Base-by-base conservation (phyloP, 345 rosid genomes). In the Aquilaria sinensis region DNA sequence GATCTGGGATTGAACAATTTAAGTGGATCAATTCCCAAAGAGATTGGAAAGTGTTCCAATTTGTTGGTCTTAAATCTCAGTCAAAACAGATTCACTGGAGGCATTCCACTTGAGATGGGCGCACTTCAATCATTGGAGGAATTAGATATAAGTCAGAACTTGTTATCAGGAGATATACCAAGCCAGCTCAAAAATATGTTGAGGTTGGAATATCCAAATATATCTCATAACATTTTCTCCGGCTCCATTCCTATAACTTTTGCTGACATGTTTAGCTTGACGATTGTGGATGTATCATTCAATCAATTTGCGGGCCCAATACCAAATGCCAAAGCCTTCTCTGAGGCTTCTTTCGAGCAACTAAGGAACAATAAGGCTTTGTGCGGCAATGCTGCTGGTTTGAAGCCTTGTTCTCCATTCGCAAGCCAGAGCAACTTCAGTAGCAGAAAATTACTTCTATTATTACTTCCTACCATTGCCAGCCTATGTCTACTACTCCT, bases 121-220 rank as follows among this genome's bases (percentile, higher is more conserved):
- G 57, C 34, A 7, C 48, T 66, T 13, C n/a, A 2, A 23, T 61
- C 62, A 2, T 53, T 72, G 13, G 47, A 62, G 43, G 33, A 61
- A 63, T 48, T 3, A 57, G 76, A 72, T 47, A 62, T 72, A 9
- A 72, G 72, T 41, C 33, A 53, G 4, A 72, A 72, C 55, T 62
- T 7, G 9, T 53, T 67, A 1, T 4, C 3, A 5, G 72, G 61
- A 63, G 61, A 14, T 2, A 57, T 72, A 12, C 53, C 71, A 9
- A 14, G 2, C 7, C 47, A 48, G 55, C 10, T 71, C 10, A 59
- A 60, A n/a, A 30, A 61, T 0, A 51, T 72, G 52, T 6, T 12
- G 0, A 0, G 0, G 10, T 15, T 72, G 10, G 67, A 62, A 16
- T 16, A 13, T 3, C 33, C 68, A 14, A 57, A 68, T n/a, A 69